phyloP scores from a whole-genome alignment of 495 filamentous ascomycete species.

The Neurospora sp. region DNA sequence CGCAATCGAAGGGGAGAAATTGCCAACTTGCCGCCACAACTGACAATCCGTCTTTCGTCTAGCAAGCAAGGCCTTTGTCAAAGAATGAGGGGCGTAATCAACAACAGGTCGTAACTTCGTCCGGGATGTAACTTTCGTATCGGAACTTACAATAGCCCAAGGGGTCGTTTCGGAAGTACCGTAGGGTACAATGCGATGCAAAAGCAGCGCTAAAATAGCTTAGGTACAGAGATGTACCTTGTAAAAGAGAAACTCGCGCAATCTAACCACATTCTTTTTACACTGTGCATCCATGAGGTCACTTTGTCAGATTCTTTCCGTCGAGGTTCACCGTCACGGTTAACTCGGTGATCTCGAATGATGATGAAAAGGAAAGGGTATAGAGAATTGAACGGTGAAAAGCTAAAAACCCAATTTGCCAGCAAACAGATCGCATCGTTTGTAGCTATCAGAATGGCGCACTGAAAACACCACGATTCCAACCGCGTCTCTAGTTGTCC shows the following conservation, averaged over 20 bases:
- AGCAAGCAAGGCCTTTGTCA: not conserved
- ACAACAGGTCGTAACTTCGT: not conserved
- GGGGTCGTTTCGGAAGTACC: not conserved
- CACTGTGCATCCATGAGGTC: constrained; percentile 15
- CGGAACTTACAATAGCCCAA: not conserved
- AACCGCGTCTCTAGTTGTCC: not conserved
- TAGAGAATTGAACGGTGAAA: not conserved
- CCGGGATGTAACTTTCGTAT: not conserved
- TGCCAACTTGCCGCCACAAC: not conserved
- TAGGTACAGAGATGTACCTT: not conserved
- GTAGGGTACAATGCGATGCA: not conserved
- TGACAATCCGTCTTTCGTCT: not conserved
- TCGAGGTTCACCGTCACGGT: not conserved
- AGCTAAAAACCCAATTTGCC: not conserved
- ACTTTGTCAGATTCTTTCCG: constrained; percentile 1
- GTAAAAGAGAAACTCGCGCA: not conserved
- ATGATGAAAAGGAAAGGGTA: not conserved
- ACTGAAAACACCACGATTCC: not conserved
- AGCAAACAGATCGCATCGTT: not conserved
- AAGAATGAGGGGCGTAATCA: not conserved
- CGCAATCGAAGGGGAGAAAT: not conserved
- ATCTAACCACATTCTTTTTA: not conserved
- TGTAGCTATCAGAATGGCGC: not conserved
- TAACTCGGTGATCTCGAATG: not conserved
- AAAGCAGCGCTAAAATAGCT: not conserved